These are phyloP conservation scores for Boletales sp. DNA, from an alignment of 768 basidiomycete genomes.

Conservation along the genomic window DNA sequence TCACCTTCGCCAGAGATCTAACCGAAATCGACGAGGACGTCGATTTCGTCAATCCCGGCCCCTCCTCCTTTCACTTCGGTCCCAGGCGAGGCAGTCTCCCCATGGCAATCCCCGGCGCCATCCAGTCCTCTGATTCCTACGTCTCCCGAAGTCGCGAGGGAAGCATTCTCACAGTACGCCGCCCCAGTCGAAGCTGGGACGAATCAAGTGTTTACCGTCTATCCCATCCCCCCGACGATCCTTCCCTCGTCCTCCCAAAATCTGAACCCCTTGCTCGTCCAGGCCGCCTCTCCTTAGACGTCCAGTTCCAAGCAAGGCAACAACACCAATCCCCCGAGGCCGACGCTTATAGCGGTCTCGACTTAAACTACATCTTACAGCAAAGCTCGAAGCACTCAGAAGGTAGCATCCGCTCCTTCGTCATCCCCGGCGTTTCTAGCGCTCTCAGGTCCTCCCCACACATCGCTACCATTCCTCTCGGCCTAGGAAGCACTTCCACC, in stretches of 20 bases:
- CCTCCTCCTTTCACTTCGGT: constrained; percentile 18
- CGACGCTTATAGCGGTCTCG: constrained; percentile 36
- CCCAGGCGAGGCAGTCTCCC: constrained; percentile 55
- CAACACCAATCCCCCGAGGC: constrained; percentile 11
- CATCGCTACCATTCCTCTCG: constrained; percentile 18
- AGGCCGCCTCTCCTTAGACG: constrained; percentile 55
- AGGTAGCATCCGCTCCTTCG: constrained; percentile 34
- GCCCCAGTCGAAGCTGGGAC: constrained; percentile 60
- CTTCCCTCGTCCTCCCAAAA: constrained; percentile 41
- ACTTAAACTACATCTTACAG: constrained; percentile 41
- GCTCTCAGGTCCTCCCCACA: constrained; percentile 22
- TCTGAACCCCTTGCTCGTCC: constrained; percentile 34
- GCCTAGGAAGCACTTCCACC: constrained; percentile 33
- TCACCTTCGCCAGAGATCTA: constrained; percentile 41
- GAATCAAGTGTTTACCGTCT: constrained; percentile 32
- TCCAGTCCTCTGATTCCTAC: constrained; percentile 16
- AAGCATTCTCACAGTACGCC: constrained; percentile 54
- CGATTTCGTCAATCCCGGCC: constrained; percentile 23
- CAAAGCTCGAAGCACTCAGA: constrained; percentile 21
- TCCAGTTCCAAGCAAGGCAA: constrained; percentile 30
- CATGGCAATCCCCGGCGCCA: constrained; percentile 51
- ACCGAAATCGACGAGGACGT: constrained; percentile 30
- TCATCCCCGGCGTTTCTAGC: background rate
- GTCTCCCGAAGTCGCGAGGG: constrained; percentile 50
- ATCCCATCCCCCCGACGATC: constrained; percentile 18